A percentile compares a stretch with the other conserved stretches of the same genome.
phyloP scores from a whole-genome alignment of 805 yeast genomes.

The Suhomyces canberraensis region DNA sequence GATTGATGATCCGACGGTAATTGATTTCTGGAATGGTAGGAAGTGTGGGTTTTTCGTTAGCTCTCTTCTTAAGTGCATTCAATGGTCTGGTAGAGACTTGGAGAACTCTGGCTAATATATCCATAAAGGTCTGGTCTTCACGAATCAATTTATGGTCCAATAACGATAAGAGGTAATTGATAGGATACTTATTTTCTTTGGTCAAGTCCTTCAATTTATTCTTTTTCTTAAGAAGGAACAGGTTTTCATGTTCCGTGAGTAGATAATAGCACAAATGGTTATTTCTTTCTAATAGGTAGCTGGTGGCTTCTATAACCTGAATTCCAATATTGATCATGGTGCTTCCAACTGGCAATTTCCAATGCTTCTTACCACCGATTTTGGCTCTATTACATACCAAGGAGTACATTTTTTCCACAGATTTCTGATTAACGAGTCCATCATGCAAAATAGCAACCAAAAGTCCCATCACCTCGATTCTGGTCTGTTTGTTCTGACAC shows the following conservation, averaged over 20 bases:
- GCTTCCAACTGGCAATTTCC: conserved; percentile 53
- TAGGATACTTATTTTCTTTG: conserved; percentile 59
- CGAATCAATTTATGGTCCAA: conserved; percentile 62
- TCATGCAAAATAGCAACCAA: conserved; percentile 70
- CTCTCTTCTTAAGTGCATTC: conserved; percentile 44
- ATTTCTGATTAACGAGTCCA: conserved; percentile 58
- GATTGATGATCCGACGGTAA: conserved; percentile 59
- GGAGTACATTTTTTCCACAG: conserved; percentile 60
- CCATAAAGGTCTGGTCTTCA: conserved; percentile 75
- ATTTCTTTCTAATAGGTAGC: conserved; percentile 64
- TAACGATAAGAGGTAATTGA: conserved; percentile 62
- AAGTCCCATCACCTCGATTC: conserved; percentile 70
- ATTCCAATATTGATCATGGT: conserved; percentile 71
- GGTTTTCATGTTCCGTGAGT: conserved; percentile 66
- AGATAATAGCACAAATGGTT: conserved; percentile 69
- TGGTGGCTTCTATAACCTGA: conserved; percentile 73
- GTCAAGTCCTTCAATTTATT: conserved; percentile 18
- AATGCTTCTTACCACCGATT: conserved; percentile 10
- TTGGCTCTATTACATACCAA: conserved; percentile 52
- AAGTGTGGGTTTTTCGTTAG: conserved; percentile 9
- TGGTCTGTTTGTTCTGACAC: conserved; percentile 73
- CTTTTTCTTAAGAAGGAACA: conserved; percentile 34
- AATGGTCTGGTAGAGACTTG: conserved; percentile 78
- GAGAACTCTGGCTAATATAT: conserved; percentile 66
- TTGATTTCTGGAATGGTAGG: conserved; percentile 66